phyloP scores from a whole-genome alignment of 768 basidiomycete genomes.

The Hygrocybe punicea region DNA sequence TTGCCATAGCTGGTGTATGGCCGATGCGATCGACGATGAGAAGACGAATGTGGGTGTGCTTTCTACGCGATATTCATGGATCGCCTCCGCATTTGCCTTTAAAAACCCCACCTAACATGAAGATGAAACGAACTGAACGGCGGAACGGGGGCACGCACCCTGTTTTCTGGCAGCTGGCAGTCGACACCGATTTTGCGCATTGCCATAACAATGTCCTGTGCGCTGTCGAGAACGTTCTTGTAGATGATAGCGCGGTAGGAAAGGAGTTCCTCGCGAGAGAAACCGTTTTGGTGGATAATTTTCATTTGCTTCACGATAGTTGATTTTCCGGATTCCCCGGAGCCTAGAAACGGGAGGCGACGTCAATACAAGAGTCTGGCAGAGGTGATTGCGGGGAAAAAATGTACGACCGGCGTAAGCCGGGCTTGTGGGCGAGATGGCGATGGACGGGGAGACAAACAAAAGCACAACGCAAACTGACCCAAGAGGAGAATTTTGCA shows the following conservation, averaged over 20 bases:
- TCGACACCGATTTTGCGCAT: slow-evolving; percentile 85
- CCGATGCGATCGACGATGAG: slow-evolving; percentile 61
- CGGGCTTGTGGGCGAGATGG: neutral
- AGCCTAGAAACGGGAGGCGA: slow-evolving; percentile 49
- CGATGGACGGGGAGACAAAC: neutral
- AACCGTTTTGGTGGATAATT: slow-evolving; percentile 94
- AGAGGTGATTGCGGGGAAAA: neutral
- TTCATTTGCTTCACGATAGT: slow-evolving; percentile 99
- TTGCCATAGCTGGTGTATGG: slow-evolving; percentile 66
- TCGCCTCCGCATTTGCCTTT: slow-evolving; percentile 50
- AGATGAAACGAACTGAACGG: slow-evolving; percentile 1
- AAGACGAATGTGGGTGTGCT: slow-evolving; percentile 45
- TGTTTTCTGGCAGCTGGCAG: slow-evolving; percentile 63
- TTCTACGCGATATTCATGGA: slow-evolving; percentile 57
- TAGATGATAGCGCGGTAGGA: slow-evolving; percentile 77
- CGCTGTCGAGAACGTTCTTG: slow-evolving; percentile 84
- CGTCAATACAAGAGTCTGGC: neutral
- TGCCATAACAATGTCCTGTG: slow-evolving; percentile 78
- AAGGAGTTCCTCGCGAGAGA: slow-evolving; percentile 71
- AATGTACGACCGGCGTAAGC: neutral
- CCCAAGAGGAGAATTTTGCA: slow-evolving; percentile 93
- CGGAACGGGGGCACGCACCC: slow-evolving; percentile 36
- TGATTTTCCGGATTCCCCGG: slow-evolving; percentile 91
- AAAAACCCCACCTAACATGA: neutral
- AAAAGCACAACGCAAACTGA: slow-evolving; percentile 32